Base-by-base conservation (phyloP, 176 grass and related monocot genomes). In the Saccharum spontaneum region DNA sequence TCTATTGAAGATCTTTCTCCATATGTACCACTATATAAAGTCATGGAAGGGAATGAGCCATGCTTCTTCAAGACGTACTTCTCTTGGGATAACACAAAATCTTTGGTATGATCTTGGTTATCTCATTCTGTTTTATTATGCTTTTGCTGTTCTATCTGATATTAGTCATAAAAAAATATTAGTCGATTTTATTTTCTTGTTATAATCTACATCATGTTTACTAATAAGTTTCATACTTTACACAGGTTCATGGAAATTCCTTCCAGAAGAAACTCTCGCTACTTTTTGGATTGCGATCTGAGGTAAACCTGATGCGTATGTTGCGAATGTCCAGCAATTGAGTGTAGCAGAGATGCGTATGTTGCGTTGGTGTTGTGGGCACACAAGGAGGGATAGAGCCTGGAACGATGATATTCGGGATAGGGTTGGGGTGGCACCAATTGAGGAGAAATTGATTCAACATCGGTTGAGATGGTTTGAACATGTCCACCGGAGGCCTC, bases 41-140 rank as follows among this genome's bases (percentile, higher is more conserved):
- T 95, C 20, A 88, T 81, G 59, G 95, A 98, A 91, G 93, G 95
- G 60, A 89, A 92, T 70, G 95, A 98, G 24, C 95, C 95, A 67
- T 88, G 86, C 72, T 98, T 98, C 89, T 98, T 93, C 87, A 98
- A 94, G 71, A 84, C 90, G 70, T 95, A 95, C 80, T 98, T 95
- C 87, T 92, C 95, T 83, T 98, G 95, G 95, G 95, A 98, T 76
- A 87, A 83, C 83, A 74, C 89, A 23, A 98, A 92, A 92, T 86
- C 83, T 41, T 40, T 90, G 95, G 95, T 95, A 89, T 57, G 85
- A 88, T 62, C 46, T 81, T 54, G 33, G 33, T 39, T 52, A 73
- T 82, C 26, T 85, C 34, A 64, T 84, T 75, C 28, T 67, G 3
- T 40, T 39, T 6, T 57, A 79, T 90, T 45, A 74, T 77, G 13